Conservation (phyloP, 768 basidiomycete genomes). For the Pisolithus microcarpus region DNA sequence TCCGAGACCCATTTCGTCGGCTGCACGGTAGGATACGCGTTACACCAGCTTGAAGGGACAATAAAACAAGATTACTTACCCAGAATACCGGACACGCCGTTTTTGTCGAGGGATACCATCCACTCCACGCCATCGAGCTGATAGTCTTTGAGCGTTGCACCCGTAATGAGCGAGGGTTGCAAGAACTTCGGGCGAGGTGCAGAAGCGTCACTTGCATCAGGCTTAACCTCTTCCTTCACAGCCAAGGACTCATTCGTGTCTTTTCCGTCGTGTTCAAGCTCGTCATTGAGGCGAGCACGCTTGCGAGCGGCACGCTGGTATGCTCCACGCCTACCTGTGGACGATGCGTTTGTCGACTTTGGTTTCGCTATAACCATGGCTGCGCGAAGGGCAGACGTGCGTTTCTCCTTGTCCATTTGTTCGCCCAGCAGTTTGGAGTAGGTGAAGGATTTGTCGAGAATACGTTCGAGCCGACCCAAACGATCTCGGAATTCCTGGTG, state of each 20-base stretch:
- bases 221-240: not conserved
- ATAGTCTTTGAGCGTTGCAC: slow-evolving; percentile 80
- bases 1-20: slow-evolving; percentile 94
- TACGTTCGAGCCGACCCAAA: slow-evolving; percentile 48
- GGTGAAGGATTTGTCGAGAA: slow-evolving; percentile 71
- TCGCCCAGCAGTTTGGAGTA: slow-evolving; percentile 65
- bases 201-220: not conserved
- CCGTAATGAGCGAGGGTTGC: slow-evolving; percentile 78
- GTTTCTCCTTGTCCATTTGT: slow-evolving; percentile 61
- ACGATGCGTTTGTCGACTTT: slow-evolving; percentile 6
- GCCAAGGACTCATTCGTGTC: slow-evolving; percentile 9
- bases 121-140: slow-evolving; percentile 93
- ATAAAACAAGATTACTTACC: slow-evolving; percentile 37
- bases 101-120: slow-evolving; percentile 86
- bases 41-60: slow-evolving; percentile 4
- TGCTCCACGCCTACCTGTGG: slow-evolving; percentile 11
- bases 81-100: slow-evolving; percentile 75
- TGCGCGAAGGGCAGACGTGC: slow-evolving; percentile 23
- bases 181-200: slow-evolving; percentile 37
- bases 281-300: slow-evolving; percentile 8
- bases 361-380: slow-evolving; percentile 17
- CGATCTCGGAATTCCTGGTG: slow-evolving; percentile 22
- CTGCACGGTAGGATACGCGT: slow-evolving; percentile 29
- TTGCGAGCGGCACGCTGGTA: slow-evolving; percentile 4
- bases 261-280: not conserved